Conservation (phyloP, 345 rosid genomes). For the Eutrema heterophyllum region DNA sequence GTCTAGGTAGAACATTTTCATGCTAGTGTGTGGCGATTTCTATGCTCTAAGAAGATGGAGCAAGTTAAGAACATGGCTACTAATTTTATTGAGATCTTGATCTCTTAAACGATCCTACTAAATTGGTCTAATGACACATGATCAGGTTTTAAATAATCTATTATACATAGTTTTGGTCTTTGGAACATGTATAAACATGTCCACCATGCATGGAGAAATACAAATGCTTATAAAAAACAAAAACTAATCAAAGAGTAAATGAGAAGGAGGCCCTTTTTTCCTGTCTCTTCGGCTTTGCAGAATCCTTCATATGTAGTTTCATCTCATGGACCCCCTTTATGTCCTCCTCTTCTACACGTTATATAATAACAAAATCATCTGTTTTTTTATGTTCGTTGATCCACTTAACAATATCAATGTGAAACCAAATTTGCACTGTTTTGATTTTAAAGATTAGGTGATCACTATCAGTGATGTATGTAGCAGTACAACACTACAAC, state of each 20-base stretch:
- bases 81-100: background rate
- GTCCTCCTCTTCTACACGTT: constrained; percentile 23
- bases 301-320: constrained; percentile 16
- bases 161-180: background rate
- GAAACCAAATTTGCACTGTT: constrained; percentile 29
- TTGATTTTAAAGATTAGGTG: constrained; percentile 2
- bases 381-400: constrained; percentile 9
- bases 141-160: background rate
- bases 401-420: constrained; percentile 2
- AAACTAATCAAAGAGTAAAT: constrained; percentile 6
- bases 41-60: background rate
- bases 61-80: constrained; percentile 9
- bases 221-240: background rate
- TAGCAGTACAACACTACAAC: constrained; percentile 20
- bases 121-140: background rate
- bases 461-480: constrained; percentile 9
- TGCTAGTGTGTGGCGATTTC: background rate
- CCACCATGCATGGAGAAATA: constrained; percentile 19
- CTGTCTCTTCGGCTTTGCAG: constrained; percentile 19
- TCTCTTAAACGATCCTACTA: background rate
- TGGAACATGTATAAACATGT: constrained; percentile 3
- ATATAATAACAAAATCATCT: constrained; percentile 14
- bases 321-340: constrained; percentile 22
- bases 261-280: background rate
- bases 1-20: background rate